A percentile compares a stretch with the other conserved stretches of the same genome.
Conservation (phyloP, 2,329 filamentous ascomycete species). For the Calycina marina region DNA sequence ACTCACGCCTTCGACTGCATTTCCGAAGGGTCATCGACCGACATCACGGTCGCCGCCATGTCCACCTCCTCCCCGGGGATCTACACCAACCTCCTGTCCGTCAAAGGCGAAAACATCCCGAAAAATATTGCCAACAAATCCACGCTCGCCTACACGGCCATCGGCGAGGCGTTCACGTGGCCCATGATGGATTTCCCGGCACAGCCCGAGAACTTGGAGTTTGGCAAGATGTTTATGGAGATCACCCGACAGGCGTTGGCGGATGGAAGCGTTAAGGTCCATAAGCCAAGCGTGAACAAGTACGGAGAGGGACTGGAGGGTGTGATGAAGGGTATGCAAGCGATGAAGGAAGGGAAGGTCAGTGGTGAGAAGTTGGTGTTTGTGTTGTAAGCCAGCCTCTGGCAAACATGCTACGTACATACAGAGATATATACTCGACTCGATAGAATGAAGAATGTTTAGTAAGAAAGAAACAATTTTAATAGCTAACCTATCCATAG, state of each 20-base stretch:
- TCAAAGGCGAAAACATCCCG: constrained; percentile 28
- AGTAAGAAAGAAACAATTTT: no score
- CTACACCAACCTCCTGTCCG: constrained; percentile 27
- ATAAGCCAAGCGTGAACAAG: constrained; percentile 18
- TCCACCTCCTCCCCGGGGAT: constrained; percentile 22
- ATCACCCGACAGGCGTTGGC: constrained; percentile 23
- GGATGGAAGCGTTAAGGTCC: constrained; percentile 25
- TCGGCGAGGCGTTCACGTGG: constrained; percentile 25
- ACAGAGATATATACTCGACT: no score
- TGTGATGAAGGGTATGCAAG: constrained; percentile 16
- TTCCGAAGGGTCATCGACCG: constrained; percentile 21
- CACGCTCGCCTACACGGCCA: constrained; percentile 28
- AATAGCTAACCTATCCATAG: no score
- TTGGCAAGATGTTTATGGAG: constrained; percentile 26
- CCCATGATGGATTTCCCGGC: constrained; percentile 9
- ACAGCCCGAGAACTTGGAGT: constrained; percentile 22
- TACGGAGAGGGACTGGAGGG: constrained; percentile 21
- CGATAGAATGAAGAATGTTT: no score
- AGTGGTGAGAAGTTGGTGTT: constrained; percentile 32
- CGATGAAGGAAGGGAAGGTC: constrained; percentile 20
- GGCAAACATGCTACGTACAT: no score
- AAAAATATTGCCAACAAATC: constrained; percentile 15
- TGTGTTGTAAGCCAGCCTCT: constrained; percentile 24
- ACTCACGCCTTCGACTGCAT: constrained; percentile 34
- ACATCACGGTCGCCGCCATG: constrained; percentile 28